Evolutionary conservation across 2,329 filamentous ascomycete species (phyloP).

Genomic region (Periconia digitata): DNA sequence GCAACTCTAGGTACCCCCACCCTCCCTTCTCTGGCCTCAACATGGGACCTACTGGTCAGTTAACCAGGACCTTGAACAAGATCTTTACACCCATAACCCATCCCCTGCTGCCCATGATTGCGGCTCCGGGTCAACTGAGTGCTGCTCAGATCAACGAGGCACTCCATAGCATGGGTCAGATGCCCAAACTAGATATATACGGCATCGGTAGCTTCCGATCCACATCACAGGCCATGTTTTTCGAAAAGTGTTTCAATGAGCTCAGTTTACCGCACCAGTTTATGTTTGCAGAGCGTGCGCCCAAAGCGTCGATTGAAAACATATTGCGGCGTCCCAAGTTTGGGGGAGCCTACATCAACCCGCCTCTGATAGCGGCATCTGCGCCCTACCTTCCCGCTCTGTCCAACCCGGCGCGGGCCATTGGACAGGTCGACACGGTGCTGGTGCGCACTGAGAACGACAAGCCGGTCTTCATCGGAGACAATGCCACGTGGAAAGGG

Average conservation of each 20-base stretch:
- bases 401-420: conserved; percentile 75
- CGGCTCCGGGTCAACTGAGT: conserved; percentile 82
- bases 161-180: conserved; percentile 74
- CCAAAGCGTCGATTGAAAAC: conserved; percentile 67
- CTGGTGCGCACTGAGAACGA: conserved; percentile 58
- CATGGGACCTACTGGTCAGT: conserved; percentile 83
- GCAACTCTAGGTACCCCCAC: conserved; percentile 55
- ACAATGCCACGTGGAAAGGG: conserved; percentile 84
- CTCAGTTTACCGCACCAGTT: conserved; percentile 85
- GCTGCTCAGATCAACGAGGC: conserved; percentile 83
- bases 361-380: conserved; percentile 61
- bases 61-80: conserved; percentile 80
- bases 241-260: conserved; percentile 65
- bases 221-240: conserved; percentile 80
- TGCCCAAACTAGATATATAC: conserved; percentile 78
- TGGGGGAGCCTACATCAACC: conserved; percentile 79
- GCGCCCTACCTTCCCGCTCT: conserved; percentile 63
- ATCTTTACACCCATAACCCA: conserved; percentile 89
- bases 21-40: conserved; percentile 82
- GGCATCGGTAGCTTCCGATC: conserved; percentile 73
- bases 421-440: conserved; percentile 81
- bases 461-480: conserved; percentile 62
- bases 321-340: conserved; percentile 75
- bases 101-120: conserved; percentile 78
- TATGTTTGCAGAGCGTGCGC: conserved; percentile 70